These are phyloP conservation scores for Wickerhamomyces mucosus DNA, from an alignment of 805 yeast genomes.

Conservation along the genomic window DNA sequence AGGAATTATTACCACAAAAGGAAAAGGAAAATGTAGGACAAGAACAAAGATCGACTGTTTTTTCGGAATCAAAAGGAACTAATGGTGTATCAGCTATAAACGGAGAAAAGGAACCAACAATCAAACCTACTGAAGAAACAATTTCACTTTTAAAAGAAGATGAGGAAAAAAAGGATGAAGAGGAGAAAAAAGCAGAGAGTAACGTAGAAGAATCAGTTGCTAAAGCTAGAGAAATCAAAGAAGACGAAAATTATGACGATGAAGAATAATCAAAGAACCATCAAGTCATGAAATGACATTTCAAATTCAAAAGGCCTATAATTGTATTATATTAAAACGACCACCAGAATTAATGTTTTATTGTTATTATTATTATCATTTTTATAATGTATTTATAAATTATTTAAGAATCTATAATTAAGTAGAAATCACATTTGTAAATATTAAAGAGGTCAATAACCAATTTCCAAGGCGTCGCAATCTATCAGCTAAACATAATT, in stretches of 20 bases:
- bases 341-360: too few relatives aligned
- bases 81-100: too few relatives aligned
- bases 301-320: background rate
- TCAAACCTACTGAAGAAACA: slow-evolving; percentile 19
- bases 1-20: background rate
- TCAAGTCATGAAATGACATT: background rate
- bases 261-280: slow-evolving; percentile 17
- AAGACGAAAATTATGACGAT: slow-evolving; percentile 30
- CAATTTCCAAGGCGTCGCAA: too few relatives aligned
- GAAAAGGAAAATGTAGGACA: background rate
- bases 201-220: slow-evolving; percentile 18
- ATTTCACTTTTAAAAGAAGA: slow-evolving; percentile 25
- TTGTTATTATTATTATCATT: too few relatives aligned
- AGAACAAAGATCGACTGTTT: background rate
- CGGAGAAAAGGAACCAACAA: slow-evolving; percentile 12
- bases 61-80: too few relatives aligned
- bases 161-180: slow-evolving; percentile 24
- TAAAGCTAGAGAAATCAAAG: slow-evolving; percentile 29
- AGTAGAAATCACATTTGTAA: too few relatives aligned
- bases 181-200: slow-evolving; percentile 21
- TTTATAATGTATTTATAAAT: too few relatives aligned
- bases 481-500: too few relatives aligned
- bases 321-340: too few relatives aligned
- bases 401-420: too few relatives aligned
- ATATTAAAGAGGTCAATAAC: too few relatives aligned